Conservation (phyloP, 169 alveolate genomes). For the Perkinsus chesapeaki region DNA sequence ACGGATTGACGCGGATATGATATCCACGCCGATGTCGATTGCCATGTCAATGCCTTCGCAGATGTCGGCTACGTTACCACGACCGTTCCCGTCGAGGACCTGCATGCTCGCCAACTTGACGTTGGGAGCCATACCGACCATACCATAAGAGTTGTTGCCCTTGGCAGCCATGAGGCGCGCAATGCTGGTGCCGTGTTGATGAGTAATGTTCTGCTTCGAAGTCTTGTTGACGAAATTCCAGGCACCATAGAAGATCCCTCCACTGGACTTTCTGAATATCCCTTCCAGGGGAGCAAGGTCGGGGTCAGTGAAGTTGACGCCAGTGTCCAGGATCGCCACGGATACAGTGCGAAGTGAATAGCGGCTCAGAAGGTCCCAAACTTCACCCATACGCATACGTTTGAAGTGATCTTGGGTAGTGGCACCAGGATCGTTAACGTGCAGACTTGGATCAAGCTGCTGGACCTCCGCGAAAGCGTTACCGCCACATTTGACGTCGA, state of each 20-base stretch:
- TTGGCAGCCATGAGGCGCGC: neutral
- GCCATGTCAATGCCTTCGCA: neutral
- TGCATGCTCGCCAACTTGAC: neutral
- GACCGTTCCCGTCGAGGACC: neutral
- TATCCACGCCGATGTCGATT: neutral
- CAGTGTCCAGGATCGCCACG: neutral
- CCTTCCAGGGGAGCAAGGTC: neutral
- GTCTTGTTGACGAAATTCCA: neutral
- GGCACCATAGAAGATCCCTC: neutral
- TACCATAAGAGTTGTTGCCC: neutral
- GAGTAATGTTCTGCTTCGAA: neutral
- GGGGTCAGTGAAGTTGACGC: neutral
- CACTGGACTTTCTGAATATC: neutral
- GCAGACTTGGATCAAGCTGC: too few species aligned
- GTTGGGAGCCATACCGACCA: neutral
- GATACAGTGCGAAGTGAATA: neutral
- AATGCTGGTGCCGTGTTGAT: neutral
- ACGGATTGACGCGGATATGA: neutral
- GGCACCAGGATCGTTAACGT: neutral
- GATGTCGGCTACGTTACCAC: too few species aligned
- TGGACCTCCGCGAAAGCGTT: neutral
- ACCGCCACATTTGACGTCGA: neutral
- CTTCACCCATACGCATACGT: neutral
- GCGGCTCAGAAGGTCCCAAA: neutral
- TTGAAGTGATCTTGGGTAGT: neutral